phyloP scores from a whole-genome alignment of 768 basidiomycete species.

The Mycena polygramma region DNA sequence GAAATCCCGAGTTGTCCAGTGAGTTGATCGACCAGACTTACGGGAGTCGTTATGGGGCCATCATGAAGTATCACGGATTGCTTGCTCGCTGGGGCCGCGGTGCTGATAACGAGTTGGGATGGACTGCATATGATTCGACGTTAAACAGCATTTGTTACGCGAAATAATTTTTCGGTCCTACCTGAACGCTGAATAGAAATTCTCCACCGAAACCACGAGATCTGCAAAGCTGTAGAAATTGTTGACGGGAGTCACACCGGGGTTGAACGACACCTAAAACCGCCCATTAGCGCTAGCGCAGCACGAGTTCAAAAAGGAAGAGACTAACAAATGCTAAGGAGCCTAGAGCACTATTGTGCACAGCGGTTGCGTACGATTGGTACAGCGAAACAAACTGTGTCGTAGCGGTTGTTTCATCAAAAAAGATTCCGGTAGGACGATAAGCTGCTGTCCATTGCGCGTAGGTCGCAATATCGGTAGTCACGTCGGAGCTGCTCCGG shows the following conservation, averaged over 20 bases:
- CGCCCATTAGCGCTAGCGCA: not conserved
- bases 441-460: conserved; percentile 46
- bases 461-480: conserved; percentile 48
- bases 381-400: conserved; percentile 41
- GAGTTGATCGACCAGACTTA: conserved; percentile 41
- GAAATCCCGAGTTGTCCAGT: conserved; percentile 39
- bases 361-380: conserved; percentile 37
- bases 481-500: conserved; percentile 41
- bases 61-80: conserved; percentile 51
- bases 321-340: conserved; percentile 7
- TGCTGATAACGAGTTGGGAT: conserved; percentile 38
- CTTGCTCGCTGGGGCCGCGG: conserved; percentile 39
- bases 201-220: conserved; percentile 47
- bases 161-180: conserved; percentile 24
- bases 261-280: conserved; percentile 48
- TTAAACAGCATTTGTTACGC: not conserved
- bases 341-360: conserved; percentile 24
- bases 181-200: conserved; percentile 46
- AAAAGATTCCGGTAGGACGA: conserved; percentile 51
- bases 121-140: conserved; percentile 38
- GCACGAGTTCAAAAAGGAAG: too few species aligned
- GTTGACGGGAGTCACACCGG: conserved; percentile 38
- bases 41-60: conserved; percentile 43
- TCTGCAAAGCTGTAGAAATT: conserved; percentile 45
- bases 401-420: conserved; percentile 47